phyloP scores from a whole-genome alignment of 1,284 basidiomycete genomes.

The Cystobasidium pallidum region DNA sequence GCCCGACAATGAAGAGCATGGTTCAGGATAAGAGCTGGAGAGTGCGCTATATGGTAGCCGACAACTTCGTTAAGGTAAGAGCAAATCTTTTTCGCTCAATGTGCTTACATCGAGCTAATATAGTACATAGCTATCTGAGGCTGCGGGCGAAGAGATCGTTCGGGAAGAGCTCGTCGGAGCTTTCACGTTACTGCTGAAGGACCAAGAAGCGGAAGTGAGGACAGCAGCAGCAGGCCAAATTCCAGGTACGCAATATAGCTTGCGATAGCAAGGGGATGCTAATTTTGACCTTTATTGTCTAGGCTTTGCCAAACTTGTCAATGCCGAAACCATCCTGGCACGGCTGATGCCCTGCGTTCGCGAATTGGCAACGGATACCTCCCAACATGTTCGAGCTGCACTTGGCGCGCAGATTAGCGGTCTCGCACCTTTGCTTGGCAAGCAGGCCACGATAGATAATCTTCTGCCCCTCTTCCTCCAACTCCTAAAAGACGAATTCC shows the following conservation, averaged over 20 bases:
- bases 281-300: not conserved
- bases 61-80: constrained; percentile 89
- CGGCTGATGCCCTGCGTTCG: constrained; percentile 95
- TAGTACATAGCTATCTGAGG: constrained; percentile 74
- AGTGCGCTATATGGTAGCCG: constrained; percentile 98
- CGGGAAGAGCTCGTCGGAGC: constrained; percentile 92
- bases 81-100: not conserved
- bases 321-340: constrained; percentile 90
- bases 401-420: constrained; percentile 96
- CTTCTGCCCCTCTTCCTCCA: constrained; percentile 96
- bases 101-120: not conserved
- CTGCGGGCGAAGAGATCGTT: constrained; percentile 86
- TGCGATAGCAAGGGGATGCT: not conserved
- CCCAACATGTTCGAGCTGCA: constrained; percentile 96
- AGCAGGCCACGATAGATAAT: constrained; percentile 93
- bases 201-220: constrained; percentile 98
- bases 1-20: constrained; percentile 78
- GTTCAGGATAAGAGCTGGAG: constrained; percentile 98
- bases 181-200: constrained; percentile 92
- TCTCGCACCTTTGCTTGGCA: constrained; percentile 92
- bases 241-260: constrained; percentile 70
- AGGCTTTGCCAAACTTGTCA: constrained; percentile 95
- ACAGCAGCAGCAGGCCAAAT: constrained; percentile 96
- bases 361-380: constrained; percentile 89
- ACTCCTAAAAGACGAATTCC: constrained; percentile 97